Conservation (phyloP, 2,329 filamentous ascomycete species). For the Alternaria angustiovoidea region DNA sequence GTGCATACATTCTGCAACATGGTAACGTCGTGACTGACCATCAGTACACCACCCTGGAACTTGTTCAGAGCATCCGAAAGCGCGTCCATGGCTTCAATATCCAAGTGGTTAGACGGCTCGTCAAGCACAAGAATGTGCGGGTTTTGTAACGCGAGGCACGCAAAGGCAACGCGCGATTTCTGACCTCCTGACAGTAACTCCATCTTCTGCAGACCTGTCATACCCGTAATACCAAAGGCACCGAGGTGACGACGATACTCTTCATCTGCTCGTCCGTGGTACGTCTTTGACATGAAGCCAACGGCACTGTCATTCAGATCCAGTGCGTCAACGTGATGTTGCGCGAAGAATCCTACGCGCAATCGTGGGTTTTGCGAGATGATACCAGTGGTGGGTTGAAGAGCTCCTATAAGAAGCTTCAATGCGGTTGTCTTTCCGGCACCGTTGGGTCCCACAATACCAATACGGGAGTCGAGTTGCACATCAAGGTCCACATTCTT, state of each 20-base stretch:
- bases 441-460: constrained; percentile 98
- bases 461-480: constrained; percentile 96
- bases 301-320: constrained; percentile 90
- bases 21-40: constrained; percentile 99
- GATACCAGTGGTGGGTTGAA: constrained; percentile 77
- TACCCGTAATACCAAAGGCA: constrained; percentile 86
- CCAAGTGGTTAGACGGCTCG: constrained; percentile 97
- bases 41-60: constrained; percentile 94
- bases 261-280: constrained; percentile 90
- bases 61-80: constrained; percentile 81
- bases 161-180: constrained; percentile 97
- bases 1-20: constrained; percentile 97
- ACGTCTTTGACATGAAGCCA: constrained; percentile 93
- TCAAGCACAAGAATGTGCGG: constrained; percentile 97
- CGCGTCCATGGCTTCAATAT: constrained; percentile 99
- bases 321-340: constrained; percentile 96
- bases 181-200: constrained; percentile 92
- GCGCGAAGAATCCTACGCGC: constrained; percentile 94
- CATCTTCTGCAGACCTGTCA: constrained; percentile 97
- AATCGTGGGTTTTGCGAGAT: constrained; percentile 90
- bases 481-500: constrained; percentile 92
- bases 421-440: constrained; percentile 98
- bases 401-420: constrained; percentile 91
- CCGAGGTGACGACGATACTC: constrained; percentile 96
- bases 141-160: constrained; percentile 91